phyloP scores from a whole-genome alignment of 352 stramenopile species.

The Pythium utonaiense region DNA sequence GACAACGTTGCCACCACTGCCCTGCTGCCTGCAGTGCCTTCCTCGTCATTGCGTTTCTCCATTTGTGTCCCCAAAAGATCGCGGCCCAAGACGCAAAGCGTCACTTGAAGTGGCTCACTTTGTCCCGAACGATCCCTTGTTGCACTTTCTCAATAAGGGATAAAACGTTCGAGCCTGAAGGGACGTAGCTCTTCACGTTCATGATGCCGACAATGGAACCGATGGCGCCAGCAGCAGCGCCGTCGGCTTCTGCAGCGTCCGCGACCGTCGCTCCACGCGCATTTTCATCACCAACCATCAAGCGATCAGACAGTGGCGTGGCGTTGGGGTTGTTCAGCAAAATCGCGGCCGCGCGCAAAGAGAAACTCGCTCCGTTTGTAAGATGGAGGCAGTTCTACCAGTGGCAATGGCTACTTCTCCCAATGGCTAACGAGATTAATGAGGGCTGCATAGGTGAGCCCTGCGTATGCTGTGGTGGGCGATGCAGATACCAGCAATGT shows the following conservation, averaged over 20 bases:
- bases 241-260: background rate
- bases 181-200: background rate
- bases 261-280: slow-evolving; percentile 1
- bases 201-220: slow-evolving; percentile 1
- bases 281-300: slow-evolving; percentile 3
- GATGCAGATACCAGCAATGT: background rate
- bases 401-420: background rate
- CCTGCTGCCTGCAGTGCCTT: background rate
- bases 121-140: background rate
- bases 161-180: background rate
- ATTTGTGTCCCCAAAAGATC: background rate
- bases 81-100: background rate
- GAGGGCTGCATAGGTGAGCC: background rate
- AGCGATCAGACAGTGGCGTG: slow-evolving; percentile 35
- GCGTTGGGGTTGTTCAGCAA: slow-evolving; percentile 71
- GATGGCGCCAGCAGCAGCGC: background rate
- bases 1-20: no score
- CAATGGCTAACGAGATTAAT: no score
- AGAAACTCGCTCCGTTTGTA: slow-evolving; percentile 55
- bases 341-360: slow-evolving; percentile 64
- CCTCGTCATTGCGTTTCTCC: background rate
- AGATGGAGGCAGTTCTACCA: background rate
- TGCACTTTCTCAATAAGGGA: background rate
- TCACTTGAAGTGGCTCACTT: slow-evolving; percentile 3
- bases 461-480: background rate